Conservation (phyloP, 2,329 filamentous ascomycete species). For the Pseudogymnoascus verrucosus region DNA sequence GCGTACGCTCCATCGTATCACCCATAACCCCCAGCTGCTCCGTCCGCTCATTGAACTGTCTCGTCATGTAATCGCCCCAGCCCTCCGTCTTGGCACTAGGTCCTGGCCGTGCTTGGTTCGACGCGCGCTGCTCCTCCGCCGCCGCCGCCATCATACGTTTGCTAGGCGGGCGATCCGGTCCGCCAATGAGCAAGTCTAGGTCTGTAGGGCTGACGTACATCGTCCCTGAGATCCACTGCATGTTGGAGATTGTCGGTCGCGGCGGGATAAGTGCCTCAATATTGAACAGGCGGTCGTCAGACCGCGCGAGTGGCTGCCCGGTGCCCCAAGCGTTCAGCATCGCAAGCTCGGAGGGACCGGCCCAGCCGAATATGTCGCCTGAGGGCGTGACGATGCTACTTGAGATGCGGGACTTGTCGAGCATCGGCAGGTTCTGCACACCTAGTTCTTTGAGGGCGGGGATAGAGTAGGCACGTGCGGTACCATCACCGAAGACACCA, state of each 20-base stretch:
- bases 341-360: slow-evolving; percentile 76
- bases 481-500: slow-evolving; percentile 76
- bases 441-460: slow-evolving; percentile 81
- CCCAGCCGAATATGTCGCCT: slow-evolving; percentile 82
- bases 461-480: slow-evolving; percentile 73
- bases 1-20: slow-evolving; percentile 75
- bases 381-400: slow-evolving; percentile 65
- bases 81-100: slow-evolving; percentile 44
- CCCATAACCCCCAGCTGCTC: slow-evolving; percentile 77
- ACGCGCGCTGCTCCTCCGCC: slow-evolving; percentile 62
- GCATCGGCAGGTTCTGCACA: slow-evolving; percentile 54
- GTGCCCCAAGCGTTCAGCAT: slow-evolving; percentile 80
- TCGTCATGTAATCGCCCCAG: slow-evolving; percentile 72
- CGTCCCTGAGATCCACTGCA: slow-evolving; percentile 95
- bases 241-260: slow-evolving; percentile 84
- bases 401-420: slow-evolving; percentile 66
- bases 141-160: slow-evolving; percentile 81
- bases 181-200: slow-evolving; percentile 84
- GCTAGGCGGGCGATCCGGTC: slow-evolving; percentile 76
- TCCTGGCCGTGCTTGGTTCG: slow-evolving; percentile 32
- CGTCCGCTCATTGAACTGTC: slow-evolving; percentile 83
- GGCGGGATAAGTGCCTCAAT: slow-evolving; percentile 64
- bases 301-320: slow-evolving; percentile 53
- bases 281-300: slow-evolving; percentile 71
- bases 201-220: slow-evolving; percentile 83